phyloP scores from a whole-genome alignment of 2,329 filamentous ascomycete species.

The Aspergillus hortae region DNA sequence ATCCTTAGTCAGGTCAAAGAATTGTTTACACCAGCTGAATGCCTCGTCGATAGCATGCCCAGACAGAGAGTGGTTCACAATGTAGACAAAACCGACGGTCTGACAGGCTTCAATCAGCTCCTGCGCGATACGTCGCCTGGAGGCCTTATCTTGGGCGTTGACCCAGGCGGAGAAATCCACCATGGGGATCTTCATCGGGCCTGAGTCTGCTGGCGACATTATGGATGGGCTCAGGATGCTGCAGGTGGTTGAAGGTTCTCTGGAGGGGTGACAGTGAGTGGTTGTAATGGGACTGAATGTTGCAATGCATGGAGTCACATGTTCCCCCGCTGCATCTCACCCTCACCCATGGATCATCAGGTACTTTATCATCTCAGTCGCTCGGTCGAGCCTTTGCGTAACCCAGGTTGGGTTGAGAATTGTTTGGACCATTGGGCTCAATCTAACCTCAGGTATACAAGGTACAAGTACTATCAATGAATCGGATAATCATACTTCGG shows the following conservation, averaged over 20 bases:
- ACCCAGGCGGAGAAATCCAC: constrained; percentile 40
- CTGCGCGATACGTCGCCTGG: constrained; percentile 33
- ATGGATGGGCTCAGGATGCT: neutral
- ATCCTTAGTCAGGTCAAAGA: constrained; percentile 44
- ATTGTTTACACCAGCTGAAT: constrained; percentile 42
- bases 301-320: no score
- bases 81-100: constrained; percentile 48
- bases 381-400: no score
- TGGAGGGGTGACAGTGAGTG: neutral
- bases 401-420: no score
- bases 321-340: no score
- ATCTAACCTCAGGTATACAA: neutral
- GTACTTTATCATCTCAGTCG: no score
- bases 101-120: constrained; percentile 42
- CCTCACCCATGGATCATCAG: no score
- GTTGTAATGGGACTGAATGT: neutral
- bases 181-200: constrained; percentile 31
- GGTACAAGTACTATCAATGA: no score
- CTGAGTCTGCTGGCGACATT: neutral
- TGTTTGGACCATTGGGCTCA: no score
- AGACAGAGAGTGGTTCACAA: constrained; percentile 47
- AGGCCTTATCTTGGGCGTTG: constrained; percentile 20
- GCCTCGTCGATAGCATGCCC: constrained; percentile 39
- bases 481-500: neutral
- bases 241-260: neutral